These are phyloP conservation scores for Jackrogersella multiformis DNA, from an alignment of 495 filamentous ascomycete species.

Conservation along the genomic window DNA sequence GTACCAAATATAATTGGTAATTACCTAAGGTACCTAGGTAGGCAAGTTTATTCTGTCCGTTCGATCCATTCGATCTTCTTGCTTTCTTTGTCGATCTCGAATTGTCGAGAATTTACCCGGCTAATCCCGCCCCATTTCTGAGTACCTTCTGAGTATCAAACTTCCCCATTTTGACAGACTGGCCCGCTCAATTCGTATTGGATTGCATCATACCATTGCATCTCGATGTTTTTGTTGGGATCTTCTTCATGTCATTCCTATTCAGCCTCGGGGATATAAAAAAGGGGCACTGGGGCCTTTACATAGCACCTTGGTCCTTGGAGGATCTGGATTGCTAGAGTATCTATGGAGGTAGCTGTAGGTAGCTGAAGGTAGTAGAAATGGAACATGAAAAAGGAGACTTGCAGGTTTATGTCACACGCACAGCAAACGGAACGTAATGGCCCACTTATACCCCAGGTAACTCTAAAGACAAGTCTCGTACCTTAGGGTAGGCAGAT, in stretches of 20 bases:
- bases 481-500: no score
- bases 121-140: conserved; percentile 23
- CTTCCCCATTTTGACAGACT: conserved; percentile 11
- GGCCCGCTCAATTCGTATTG: conserved; percentile 15
- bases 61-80: conserved; percentile 2
- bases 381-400: conserved; percentile 30
- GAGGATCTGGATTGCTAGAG: no score
- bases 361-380: not conserved
- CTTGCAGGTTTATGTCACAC: conserved; percentile 41
- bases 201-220: conserved; percentile 36
- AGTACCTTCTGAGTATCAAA: conserved; percentile 6
- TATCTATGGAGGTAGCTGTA: no score
- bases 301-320: no score
- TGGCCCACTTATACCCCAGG: conserved; percentile 37
- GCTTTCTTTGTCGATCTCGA: conserved; percentile 37
- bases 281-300: not conserved
- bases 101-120: conserved; percentile 41
- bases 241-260: not conserved
- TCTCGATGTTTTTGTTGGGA: conserved; percentile 21
- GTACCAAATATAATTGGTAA: conserved; percentile 5
- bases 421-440: conserved; percentile 24
- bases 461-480: no score
- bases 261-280: conserved; percentile 12
- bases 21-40: conserved; percentile 13
- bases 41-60: no score